Percentiles rank a stretch among this genome's conserved stretches.
Evolutionary conservation across 495 filamentous ascomycete species (phyloP).

Genomic region (Clohesyomyces aquaticus): DNA sequence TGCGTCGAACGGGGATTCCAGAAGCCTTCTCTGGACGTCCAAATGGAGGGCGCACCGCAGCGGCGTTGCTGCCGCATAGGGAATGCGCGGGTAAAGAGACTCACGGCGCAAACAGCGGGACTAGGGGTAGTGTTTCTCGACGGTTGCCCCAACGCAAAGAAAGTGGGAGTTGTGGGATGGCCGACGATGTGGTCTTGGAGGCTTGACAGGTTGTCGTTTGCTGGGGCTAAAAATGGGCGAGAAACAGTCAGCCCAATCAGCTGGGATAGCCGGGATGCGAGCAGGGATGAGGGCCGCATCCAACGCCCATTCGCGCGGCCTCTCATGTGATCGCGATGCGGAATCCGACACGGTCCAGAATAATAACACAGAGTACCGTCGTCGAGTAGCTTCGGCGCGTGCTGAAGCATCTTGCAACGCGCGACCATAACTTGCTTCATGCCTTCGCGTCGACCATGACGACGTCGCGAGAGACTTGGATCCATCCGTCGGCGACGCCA

Average conservation of each 20-base stretch:
- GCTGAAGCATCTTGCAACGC: conserved; percentile 25
- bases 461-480: background rate
- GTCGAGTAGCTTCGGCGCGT: conserved; percentile 34
- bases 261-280: conserved; percentile 24
- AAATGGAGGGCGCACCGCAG: conserved; percentile 25
- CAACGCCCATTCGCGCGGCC: conserved; percentile 13
- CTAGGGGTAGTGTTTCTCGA: conserved; percentile 27
- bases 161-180: conserved; percentile 27
- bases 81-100: conserved; percentile 27
- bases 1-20: conserved; percentile 23
- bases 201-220: conserved; percentile 44
- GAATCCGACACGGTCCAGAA: conserved; percentile 28
- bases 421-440: background rate
- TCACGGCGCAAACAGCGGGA: conserved; percentile 26
- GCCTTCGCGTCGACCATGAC: conserved; percentile 6
- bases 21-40: conserved; percentile 33
- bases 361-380: background rate
- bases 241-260: conserved; percentile 37
- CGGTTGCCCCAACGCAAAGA: conserved; percentile 15
- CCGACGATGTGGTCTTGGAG: conserved; percentile 34
- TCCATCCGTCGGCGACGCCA: background rate
- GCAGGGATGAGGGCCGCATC: conserved; percentile 30
- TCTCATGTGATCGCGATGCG: conserved; percentile 33
- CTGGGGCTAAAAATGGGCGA: conserved; percentile 40
- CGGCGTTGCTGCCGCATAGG: conserved; percentile 33